Conservation (phyloP, 768 basidiomycete species). For the Mycena maculata region DNA sequence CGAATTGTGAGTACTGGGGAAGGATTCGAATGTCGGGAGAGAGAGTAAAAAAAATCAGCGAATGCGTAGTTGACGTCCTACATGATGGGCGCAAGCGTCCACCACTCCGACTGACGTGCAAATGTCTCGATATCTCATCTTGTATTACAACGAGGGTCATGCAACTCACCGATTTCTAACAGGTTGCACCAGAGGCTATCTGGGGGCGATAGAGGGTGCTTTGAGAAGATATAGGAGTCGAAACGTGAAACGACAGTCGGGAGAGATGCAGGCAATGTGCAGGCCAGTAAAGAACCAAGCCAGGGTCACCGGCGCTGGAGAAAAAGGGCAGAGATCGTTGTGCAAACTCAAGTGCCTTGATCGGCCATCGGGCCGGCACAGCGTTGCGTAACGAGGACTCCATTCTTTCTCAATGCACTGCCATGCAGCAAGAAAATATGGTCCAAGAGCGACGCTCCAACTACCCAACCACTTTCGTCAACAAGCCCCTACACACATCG, state of each 20-base stretch:
- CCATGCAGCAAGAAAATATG: too few relatives aligned
- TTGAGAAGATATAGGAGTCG: background rate
- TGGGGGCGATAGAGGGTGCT: background rate
- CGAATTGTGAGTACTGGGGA: background rate
- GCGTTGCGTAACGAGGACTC: background rate
- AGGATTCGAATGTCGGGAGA: background rate
- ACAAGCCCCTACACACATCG: conserved; percentile 55
- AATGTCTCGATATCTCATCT: conserved; percentile 62
- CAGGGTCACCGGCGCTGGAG: background rate
- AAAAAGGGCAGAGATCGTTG: background rate
- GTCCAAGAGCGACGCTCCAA: too few relatives aligned
- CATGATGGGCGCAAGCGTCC: conserved; percentile 41
- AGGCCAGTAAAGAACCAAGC: background rate
- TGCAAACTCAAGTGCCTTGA: background rate
- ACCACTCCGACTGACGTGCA: conserved; percentile 73
- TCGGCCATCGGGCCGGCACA: background rate
- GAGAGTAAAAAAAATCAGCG: conserved; percentile 55
- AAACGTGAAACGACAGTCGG: conserved; percentile 30
- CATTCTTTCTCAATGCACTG: too few relatives aligned
- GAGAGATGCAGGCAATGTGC: too few relatives aligned
- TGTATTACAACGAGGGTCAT: conserved; percentile 19
- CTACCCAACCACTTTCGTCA: too few relatives aligned
- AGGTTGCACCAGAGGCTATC: background rate
- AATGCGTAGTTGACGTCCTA: conserved; percentile 56
- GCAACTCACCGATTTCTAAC: conserved; percentile 19